Evolutionary conservation across 345 rosid species (phyloP).

Genomic region (Euphorbia pulcherrima): DNA sequence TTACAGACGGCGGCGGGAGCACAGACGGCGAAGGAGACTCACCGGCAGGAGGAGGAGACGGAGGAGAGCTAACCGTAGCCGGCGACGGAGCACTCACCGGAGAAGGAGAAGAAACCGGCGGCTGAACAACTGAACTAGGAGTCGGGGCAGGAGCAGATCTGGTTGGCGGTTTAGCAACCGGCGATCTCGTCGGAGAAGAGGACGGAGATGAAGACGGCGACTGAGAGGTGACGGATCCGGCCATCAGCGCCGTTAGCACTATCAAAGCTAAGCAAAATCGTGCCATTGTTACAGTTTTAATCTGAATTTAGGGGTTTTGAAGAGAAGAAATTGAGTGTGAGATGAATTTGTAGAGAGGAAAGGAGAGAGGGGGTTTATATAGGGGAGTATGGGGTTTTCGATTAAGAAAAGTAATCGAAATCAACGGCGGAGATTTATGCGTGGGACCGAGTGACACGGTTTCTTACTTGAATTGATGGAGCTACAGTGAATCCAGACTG

Average conservation of each 20-base stretch:
- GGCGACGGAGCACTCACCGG: slow-evolving; percentile 21
- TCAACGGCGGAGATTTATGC: neutral
- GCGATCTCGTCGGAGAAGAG: neutral
- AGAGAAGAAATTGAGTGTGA: neutral
- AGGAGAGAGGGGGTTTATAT: neutral
- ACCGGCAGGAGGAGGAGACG: slow-evolving; percentile 19
- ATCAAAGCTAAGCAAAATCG: neutral
- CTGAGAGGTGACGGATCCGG: slow-evolving; percentile 2
- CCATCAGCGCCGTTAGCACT: neutral
- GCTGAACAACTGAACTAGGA: neutral
- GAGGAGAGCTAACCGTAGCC: slow-evolving; percentile 24
- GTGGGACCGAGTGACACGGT: slow-evolving; percentile 7
- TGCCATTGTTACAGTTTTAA: neutral
- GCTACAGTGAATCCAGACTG: neutral
- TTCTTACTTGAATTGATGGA: neutral
- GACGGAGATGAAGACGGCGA: slow-evolving; percentile 11
- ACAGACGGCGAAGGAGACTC: slow-evolving; percentile 29
- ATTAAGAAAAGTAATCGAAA: neutral
- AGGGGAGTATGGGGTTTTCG: neutral
- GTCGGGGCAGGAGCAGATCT: slow-evolving; percentile 11
- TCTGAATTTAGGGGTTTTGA: too few species aligned
- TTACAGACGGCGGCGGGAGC: slow-evolving; percentile 3
- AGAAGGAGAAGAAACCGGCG: slow-evolving; percentile 9
- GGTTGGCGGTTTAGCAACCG: neutral
- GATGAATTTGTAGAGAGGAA: too few species aligned